These are phyloP conservation scores for Hysterium pulicare DNA, from an alignment of 2,329 filamentous ascomycete genomes.

Conservation along the genomic window DNA sequence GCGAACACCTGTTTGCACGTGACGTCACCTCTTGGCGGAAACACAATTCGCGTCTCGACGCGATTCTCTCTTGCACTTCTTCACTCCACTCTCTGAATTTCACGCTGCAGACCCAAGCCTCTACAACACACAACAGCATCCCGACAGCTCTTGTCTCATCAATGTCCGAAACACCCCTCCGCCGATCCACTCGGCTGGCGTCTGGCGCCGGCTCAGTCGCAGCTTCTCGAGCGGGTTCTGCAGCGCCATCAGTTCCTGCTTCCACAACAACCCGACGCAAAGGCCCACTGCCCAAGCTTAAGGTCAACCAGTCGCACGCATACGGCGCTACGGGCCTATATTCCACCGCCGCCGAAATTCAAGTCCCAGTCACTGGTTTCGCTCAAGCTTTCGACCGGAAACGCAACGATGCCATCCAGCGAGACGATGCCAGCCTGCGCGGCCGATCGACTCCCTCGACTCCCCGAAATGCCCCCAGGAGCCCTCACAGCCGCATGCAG, in stretches of 20 bases:
- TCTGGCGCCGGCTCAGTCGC: slow-evolving; percentile 9
- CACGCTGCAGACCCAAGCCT: too few species aligned
- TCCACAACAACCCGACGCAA: slow-evolving; percentile 21
- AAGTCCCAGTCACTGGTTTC: slow-evolving; percentile 25
- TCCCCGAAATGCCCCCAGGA: neutral
- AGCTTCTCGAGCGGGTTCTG: slow-evolving; percentile 9
- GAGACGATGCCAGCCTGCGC: slow-evolving; percentile 9
- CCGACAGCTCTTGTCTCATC: too few species aligned
- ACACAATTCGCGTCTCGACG: too few species aligned
- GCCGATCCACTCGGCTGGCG: slow-evolving; percentile 30
- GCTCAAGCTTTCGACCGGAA: slow-evolving; percentile 29
- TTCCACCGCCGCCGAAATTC: slow-evolving; percentile 26
- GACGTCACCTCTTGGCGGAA: too few species aligned
- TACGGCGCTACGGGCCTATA: slow-evolving; percentile 36
- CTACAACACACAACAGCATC: too few species aligned
- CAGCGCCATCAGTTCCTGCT: slow-evolving; percentile 15
- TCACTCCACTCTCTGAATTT: too few species aligned
- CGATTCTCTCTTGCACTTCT: too few species aligned
- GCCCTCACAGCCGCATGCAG: neutral
- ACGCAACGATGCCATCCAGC: slow-evolving; percentile 23
- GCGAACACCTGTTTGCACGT: too few species aligned
- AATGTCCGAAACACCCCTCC: slow-evolving; percentile 22
- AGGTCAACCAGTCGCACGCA: slow-evolving; percentile 29
- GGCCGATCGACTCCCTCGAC: neutral
- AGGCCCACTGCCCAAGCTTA: slow-evolving; percentile 28